These are phyloP conservation scores for Diaporthe velutina DNA, from an alignment of 2,329 filamentous ascomycete species.

Conservation along the genomic window DNA sequence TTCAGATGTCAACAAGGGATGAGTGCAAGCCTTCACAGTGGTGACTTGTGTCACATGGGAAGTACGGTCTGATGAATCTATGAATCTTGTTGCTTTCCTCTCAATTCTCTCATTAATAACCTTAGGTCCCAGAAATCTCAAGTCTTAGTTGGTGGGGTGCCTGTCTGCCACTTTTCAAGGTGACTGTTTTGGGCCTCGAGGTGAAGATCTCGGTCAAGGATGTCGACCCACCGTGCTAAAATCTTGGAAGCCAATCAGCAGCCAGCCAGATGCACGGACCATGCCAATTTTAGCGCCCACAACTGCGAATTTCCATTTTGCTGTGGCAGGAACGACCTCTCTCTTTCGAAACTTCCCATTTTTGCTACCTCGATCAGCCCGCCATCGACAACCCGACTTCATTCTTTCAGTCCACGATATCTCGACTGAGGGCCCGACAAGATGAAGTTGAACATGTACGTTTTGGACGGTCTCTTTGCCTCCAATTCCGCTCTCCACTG, in stretches of 20 bases:
- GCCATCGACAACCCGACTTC: conserved; percentile 46
- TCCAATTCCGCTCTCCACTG: neutral
- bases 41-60: neutral
- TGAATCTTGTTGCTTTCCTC: neutral
- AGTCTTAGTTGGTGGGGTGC: neutral
- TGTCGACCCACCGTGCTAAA: neutral
- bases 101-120: neutral
- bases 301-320: conserved; percentile 39
- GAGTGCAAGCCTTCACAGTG: neutral
- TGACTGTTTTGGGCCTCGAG: neutral
- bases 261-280: conserved; percentile 23
- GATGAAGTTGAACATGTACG: conserved; percentile 68
- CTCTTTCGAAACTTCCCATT: conserved; percentile 30
- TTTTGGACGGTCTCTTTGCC: neutral
- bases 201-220: conserved; percentile 13
- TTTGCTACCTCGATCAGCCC: conserved; percentile 32
- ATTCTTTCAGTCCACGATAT: conserved; percentile 43
- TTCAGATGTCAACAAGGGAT: neutral
- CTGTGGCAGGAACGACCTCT: conserved; percentile 18
- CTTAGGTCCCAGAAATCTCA: conserved; percentile 1
- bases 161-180: conserved; percentile 10
- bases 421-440: conserved; percentile 60
- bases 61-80: neutral
- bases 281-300: conserved; percentile 40
- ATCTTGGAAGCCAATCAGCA: neutral